Percentiles rank a stretch among this genome's conserved stretches.
Evolutionary conservation across 345 rosid genomes (phyloP).

Genomic region (Heritiera fomes): DNA sequence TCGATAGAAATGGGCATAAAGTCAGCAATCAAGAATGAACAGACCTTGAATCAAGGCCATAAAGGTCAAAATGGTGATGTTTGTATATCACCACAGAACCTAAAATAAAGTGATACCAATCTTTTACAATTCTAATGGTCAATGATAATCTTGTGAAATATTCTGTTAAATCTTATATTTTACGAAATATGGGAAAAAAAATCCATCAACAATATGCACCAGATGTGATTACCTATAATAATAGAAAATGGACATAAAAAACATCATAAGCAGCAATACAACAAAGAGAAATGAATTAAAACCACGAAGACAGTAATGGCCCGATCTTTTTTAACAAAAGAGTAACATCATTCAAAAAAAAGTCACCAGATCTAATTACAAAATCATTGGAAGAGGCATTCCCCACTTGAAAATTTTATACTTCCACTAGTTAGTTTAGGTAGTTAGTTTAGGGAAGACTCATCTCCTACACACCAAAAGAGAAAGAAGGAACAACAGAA

Average conservation of each 20-base stretch:
- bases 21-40: not conserved
- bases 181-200: not conserved
- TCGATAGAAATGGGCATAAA: not conserved
- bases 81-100: not conserved
- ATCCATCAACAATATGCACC: not conserved
- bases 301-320: not conserved
- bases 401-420: not conserved
- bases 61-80: not conserved
- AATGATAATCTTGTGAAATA: not conserved
- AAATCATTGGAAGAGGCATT: not conserved
- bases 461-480: not conserved
- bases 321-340: not conserved
- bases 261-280: not conserved
- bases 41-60: constrained; percentile 6
- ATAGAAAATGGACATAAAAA: not conserved
- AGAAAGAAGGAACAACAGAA: not conserved
- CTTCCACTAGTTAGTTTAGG: not conserved
- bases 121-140: not conserved
- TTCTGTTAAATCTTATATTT: not conserved
- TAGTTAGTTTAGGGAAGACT: not conserved
- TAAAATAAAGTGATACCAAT: not conserved
- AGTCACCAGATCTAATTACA: not conserved
- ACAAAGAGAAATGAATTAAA: not conserved
- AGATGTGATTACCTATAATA: not conserved
- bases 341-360: not conserved